Evolutionary conservation across 495 filamentous ascomycete genomes (phyloP).

Genomic region (Penicillium paxilli): DNA sequence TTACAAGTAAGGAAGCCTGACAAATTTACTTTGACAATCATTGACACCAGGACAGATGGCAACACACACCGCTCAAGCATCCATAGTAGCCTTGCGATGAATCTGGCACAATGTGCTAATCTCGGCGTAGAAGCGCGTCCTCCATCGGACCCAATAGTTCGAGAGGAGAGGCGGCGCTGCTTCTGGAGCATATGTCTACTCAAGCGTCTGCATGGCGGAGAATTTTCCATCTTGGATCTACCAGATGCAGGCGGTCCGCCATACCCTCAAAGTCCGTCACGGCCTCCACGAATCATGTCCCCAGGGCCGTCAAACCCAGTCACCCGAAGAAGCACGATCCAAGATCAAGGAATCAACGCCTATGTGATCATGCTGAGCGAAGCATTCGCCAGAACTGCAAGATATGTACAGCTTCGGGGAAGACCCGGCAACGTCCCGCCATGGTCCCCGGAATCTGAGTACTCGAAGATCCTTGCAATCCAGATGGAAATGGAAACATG

Average conservation of each 20-base stretch:
- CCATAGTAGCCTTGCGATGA: conserved; percentile 49
- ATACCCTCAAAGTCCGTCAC: conserved; percentile 31
- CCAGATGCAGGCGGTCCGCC: conserved; percentile 36
- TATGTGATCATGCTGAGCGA: conserved; percentile 49
- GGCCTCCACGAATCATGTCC: conserved; percentile 25
- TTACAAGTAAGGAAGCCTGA: conserved; percentile 37
- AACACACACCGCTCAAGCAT: conserved; percentile 49
- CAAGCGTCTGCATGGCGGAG: conserved; percentile 45
- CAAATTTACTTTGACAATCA: neutral
- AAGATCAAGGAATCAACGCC: conserved; percentile 47
- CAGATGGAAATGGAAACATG: conserved; percentile 51
- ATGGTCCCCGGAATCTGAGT: conserved; percentile 52
- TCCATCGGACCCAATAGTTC: conserved; percentile 14
- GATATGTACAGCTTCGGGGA: conserved; percentile 46
- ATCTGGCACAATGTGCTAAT: conserved; percentile 45
- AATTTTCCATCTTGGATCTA: conserved; percentile 40
- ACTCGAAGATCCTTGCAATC: conserved; percentile 45
- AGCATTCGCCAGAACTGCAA: conserved; percentile 42
- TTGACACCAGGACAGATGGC: conserved; percentile 33
- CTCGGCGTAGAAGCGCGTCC: conserved; percentile 34
- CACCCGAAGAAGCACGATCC: conserved; percentile 24
- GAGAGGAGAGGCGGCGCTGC: conserved; percentile 47
- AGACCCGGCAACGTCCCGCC: conserved; percentile 44
- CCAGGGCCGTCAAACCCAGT: conserved; percentile 18
- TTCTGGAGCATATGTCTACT: conserved; percentile 52